Base-by-base conservation (phyloP, 768 basidiomycete genomes). In the Leccinum uliginosum region DNA sequence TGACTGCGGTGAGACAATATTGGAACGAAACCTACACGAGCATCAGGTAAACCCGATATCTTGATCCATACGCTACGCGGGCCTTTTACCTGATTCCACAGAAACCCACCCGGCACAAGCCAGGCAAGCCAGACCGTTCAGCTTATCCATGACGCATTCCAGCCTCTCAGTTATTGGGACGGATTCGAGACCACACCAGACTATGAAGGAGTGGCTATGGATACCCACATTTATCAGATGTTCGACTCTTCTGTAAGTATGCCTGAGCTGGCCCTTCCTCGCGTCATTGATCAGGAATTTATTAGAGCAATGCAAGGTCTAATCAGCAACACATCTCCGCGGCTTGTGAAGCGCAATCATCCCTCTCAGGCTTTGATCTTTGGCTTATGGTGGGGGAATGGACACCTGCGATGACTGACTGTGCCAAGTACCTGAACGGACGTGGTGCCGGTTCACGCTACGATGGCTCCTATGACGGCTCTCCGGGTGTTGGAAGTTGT, bases 361-460 rank as follows among this genome's bases (percentile, higher is more conserved):
- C 73, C 1, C 76, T 92, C 6, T 67, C 79, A 0, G 62, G 65
- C 19, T 85, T 83, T 62, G 78, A 82, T 38, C 79, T 94, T 26
- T 93, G 91, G 93, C 78, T 83, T 15, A 77, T 93, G 45, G 91
- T 93, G 24, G 93, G 93, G 43, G 93, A 97, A 74, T 97, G 90
- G 86, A 84, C 88, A 1, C 81, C 89, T 3, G 88, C 87, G 2
- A 73, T 79, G 51, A 92, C 82, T 7, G 91, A 91, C 65, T 91
- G 90, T 61, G 72, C 72, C 47, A 64, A 14, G 34, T 74, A 72
- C 46, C 76, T 97, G 48, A 95, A 95, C 62, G 93, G 93, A 3
- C 83, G 91, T 45, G 91, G 89, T 3, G 61, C 76, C 40, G 86
- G 88, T 3, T 77, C 86, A 6, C 75, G 87, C 43, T 86, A 81